Evolutionary conservation across 345 rosid species (phyloP).

Genomic region (Brassica nigra): DNA sequence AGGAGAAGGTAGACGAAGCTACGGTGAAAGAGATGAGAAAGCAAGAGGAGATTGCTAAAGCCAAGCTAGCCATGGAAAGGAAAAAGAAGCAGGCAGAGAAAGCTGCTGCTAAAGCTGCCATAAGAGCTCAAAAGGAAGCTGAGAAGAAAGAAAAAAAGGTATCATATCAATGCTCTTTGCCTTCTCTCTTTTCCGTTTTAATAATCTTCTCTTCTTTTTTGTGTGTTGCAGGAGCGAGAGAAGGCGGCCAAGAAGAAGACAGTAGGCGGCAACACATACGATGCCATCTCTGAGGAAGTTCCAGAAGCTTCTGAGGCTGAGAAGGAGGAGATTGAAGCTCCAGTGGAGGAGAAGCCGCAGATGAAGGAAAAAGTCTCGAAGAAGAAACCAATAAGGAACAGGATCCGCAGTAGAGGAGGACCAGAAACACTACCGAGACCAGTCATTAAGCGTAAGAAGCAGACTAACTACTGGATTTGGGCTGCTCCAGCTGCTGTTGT

Average conservation of each 20-base stretch:
- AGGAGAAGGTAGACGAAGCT: constrained; percentile 56
- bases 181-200: not conserved
- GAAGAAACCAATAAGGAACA: constrained; percentile 35
- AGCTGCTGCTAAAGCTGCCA: constrained; percentile 86
- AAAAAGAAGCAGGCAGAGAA: constrained; percentile 93
- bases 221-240: constrained; percentile 67
- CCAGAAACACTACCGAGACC: constrained; percentile 63
- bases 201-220: not conserved
- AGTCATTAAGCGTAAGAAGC: constrained; percentile 68
- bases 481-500: constrained; percentile 58
- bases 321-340: constrained; percentile 38
- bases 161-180: constrained; percentile 28
- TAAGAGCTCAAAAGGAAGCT: constrained; percentile 91
- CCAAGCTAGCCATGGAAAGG: constrained; percentile 90
- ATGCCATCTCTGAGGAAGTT: constrained; percentile 45
- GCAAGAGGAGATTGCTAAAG: constrained; percentile 85
- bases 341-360: constrained; percentile 1
- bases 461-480: constrained; percentile 70
- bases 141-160: constrained; percentile 77
- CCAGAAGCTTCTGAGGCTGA: constrained; percentile 54
- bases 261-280: constrained; percentile 16
- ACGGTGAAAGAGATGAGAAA: constrained; percentile 84
- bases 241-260: constrained; percentile 78
- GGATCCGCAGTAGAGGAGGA: constrained; percentile 47
- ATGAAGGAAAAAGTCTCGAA: not conserved